These are phyloP conservation scores for Podospora pseudocomata DNA, from an alignment of 495 filamentous ascomycete species.

Conservation along the genomic window DNA sequence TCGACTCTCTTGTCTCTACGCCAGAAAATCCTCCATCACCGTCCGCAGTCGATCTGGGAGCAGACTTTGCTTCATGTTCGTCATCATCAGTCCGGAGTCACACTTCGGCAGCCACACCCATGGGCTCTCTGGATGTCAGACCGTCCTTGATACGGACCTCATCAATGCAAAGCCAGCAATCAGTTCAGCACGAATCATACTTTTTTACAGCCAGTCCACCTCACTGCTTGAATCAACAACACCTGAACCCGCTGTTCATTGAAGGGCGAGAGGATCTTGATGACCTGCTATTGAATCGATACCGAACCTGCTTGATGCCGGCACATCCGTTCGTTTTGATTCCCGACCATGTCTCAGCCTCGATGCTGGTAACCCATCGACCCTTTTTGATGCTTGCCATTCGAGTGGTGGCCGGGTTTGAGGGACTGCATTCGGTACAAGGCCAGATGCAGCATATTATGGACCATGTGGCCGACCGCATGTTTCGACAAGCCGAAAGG, in stretches of 20 bases:
- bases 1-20: conserved; percentile 13
- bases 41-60: not conserved
- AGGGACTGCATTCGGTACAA: conserved; percentile 38
- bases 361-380: conserved; percentile 21
- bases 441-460: conserved; percentile 38
- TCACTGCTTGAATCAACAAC: not conserved
- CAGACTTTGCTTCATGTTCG: not conserved
- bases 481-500: conserved; percentile 45
- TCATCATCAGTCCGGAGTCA: conserved; percentile 1
- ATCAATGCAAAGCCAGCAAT: conserved; percentile 7
- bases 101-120: not conserved
- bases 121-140: conserved; percentile 6
- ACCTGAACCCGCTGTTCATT: not conserved
- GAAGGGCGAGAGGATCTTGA: conserved; percentile 20
- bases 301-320: conserved; percentile 32
- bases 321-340: conserved; percentile 40
- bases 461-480: conserved; percentile 37
- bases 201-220: not conserved
- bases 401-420: conserved; percentile 39
- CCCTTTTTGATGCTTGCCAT: conserved; percentile 39
- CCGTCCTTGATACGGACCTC: not conserved
- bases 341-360: conserved; percentile 23
- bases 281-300: conserved; percentile 36
- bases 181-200: not conserved
- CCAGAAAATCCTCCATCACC: conserved; percentile 16